Conservation (phyloP, 441 rosid genomes). For the Gossypium laxum region DNA sequence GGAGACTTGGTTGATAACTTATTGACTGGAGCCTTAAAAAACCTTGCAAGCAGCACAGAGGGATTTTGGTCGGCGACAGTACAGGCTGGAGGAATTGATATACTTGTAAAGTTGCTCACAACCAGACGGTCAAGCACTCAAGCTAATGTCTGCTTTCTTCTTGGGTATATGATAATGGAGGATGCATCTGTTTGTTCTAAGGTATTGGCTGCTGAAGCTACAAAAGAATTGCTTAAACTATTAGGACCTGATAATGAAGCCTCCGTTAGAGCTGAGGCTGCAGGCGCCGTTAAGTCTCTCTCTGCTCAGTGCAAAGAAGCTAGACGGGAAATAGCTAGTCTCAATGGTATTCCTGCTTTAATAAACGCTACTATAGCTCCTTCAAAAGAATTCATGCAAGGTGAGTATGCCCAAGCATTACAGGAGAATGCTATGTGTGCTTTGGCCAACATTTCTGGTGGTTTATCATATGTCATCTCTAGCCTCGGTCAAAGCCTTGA, state of each 20-base stretch:
- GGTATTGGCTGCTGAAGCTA: conserved; percentile 76
- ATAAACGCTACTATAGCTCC: conserved; percentile 99
- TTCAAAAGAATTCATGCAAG: conserved; percentile 98
- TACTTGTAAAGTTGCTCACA: conserved; percentile 85
- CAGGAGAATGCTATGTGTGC: conserved; percentile 99
- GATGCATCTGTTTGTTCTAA: conserved; percentile 79
- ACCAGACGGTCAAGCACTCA: conserved; percentile 73
- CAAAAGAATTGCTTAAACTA: conserved; percentile 80
- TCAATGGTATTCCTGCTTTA: conserved; percentile 83
- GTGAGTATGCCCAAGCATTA: conserved; percentile 91
- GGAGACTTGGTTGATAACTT: conserved; percentile 78
- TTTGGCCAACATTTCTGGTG: conserved; percentile 96
- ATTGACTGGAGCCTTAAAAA: conserved; percentile 89
- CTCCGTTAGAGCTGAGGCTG: conserved; percentile 96
- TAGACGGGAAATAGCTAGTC: conserved; percentile 71
- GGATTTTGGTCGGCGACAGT: conserved; percentile 89
- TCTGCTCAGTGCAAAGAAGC: conserved; percentile 92
- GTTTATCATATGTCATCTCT: conserved; percentile 88
- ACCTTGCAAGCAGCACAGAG: conserved; percentile 80
- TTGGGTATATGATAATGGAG: conserved; percentile 90
- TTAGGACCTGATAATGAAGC: conserved; percentile 94
- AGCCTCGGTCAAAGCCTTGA: conserved; percentile 99
- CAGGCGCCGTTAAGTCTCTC: conserved; percentile 90
- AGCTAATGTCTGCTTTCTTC: conserved; percentile 90
- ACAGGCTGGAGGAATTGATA: conserved; percentile 94